Conservation (phyloP, 2,329 filamentous ascomycete species). For the Esteya vermicola region DNA sequence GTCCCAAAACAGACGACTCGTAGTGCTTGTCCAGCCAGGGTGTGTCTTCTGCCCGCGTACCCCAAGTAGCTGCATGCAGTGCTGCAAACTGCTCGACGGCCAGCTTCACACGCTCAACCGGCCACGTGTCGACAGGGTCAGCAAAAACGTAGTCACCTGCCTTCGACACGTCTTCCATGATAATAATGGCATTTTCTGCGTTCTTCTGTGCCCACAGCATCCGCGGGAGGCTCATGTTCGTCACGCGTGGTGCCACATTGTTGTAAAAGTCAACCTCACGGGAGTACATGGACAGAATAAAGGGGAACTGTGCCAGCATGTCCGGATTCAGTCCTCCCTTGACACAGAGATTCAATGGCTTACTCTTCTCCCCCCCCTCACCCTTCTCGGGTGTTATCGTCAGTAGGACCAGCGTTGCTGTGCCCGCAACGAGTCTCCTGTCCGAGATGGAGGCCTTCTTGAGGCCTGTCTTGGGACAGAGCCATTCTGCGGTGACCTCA, state of each 20-base stretch:
- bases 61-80: slow-evolving; percentile 17
- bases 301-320: slow-evolving; percentile 12
- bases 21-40: slow-evolving; percentile 15
- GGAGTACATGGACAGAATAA: slow-evolving; percentile 14
- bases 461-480: neutral
- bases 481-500: slow-evolving; percentile 1
- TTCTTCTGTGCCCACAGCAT: slow-evolving; percentile 11
- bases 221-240: slow-evolving; percentile 9
- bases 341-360: neutral
- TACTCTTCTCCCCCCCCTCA: too few species aligned
- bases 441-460: neutral
- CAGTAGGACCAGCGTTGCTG: neutral
- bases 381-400: too few species aligned
- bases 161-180: slow-evolving; percentile 51
- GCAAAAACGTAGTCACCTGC: slow-evolving; percentile 32
- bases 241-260: slow-evolving; percentile 11
- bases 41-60: slow-evolving; percentile 7
- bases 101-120: slow-evolving; percentile 6
- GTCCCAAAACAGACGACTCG: slow-evolving; percentile 1
- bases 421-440: neutral
- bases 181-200: slow-evolving; percentile 38
- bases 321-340: slow-evolving; percentile 45
- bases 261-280: slow-evolving; percentile 12
- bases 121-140: slow-evolving; percentile 19
- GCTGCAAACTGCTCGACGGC: slow-evolving; percentile 21